Base-by-base conservation (phyloP, 129 eudicot genomes). In the Flaveria trinervia region DNA sequence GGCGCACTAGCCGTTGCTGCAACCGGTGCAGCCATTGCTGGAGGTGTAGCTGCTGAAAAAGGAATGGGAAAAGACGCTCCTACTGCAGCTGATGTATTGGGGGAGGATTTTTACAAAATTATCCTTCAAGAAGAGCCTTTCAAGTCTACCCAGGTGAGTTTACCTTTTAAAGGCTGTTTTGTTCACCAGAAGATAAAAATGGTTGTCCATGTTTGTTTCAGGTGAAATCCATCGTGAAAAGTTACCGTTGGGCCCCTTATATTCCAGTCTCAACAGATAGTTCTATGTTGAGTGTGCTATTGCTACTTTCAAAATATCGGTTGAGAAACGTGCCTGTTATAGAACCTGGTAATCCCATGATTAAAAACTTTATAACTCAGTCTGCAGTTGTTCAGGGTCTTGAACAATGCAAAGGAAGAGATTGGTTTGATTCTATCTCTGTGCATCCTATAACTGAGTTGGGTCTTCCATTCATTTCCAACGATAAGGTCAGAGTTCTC, bases 341-440 rank as follows among this genome's bases (percentile, higher is more conserved):
- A 48, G 97, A 94, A 80, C 79, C 76, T 4, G 98, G 97, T 12
- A 67, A 80, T 17, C 86, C 97, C 3, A 48, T 25, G 30, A 83
- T 94, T 23, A 85, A 70, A 60, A 93, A 93, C 85, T 93, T 88
- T 79, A 88, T 90, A 57, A 93, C 98, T 46, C 98, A 93, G 84
- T 93, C 98, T n/a, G 96, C 96, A 41, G 89, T 93, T 50, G 80
- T 93, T 36, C 87, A 82, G n/a, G 98, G 98, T 54, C 97, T 94
- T 66, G 91, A 84, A 75, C 83, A 78, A 68, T 91, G 97, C 88
- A 82, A 75, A 81, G 98, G 98, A 66, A 75, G 98, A 68, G 97
- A 94, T 76, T 94, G 97, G 98, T 91, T 94, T 72, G 98, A 94
- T 67, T 41, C 86, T 85, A 91, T 94, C 52, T 77, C 97, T 30